These are phyloP conservation scores for Eutrema salsugineum DNA, from an alignment of 441 rosid genomes.

Conservation along the genomic window DNA sequence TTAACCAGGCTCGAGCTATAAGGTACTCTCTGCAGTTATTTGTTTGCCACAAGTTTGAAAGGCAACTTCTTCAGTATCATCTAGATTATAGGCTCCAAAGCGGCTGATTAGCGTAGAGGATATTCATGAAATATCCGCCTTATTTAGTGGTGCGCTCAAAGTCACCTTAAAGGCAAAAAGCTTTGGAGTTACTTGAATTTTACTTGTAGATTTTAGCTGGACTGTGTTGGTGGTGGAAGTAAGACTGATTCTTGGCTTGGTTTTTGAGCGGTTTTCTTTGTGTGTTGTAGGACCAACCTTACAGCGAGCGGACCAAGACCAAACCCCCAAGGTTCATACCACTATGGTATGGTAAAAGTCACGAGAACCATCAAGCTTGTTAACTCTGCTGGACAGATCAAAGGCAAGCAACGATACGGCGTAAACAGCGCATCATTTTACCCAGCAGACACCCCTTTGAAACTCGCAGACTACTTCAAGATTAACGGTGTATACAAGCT, in stretches of 20 bases:
- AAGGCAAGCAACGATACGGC: slow-evolving; percentile 76
- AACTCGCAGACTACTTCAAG: slow-evolving; percentile 72
- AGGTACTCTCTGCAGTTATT: slow-evolving; percentile 32
- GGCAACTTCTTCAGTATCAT: not conserved
- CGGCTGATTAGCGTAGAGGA: no score
- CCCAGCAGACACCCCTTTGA: slow-evolving; percentile 66
- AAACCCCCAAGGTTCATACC: slow-evolving; percentile 90
- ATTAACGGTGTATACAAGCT: slow-evolving; percentile 54
- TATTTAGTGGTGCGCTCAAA: no score
- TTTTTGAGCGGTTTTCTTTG: not conserved
- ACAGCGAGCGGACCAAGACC: slow-evolving; percentile 93
- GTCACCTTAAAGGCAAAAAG: not conserved
- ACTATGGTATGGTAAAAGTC: slow-evolving; percentile 73
- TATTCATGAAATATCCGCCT: no score
- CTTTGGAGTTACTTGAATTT: not conserved
- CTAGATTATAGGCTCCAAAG: not conserved
- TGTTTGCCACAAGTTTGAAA: not conserved
- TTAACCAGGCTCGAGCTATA: slow-evolving; percentile 77
- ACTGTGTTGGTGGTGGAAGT: not conserved
- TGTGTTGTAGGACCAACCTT: slow-evolving; percentile 63
- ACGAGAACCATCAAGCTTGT: slow-evolving; percentile 55
- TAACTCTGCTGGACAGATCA: slow-evolving; percentile 58
- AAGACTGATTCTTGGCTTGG: not conserved
- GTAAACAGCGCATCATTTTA: slow-evolving; percentile 66
- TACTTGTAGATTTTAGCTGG: not conserved